These are phyloP conservation scores for Teunomyces aglyptinius DNA, from an alignment of 805 yeast species.

Conservation along the genomic window DNA sequence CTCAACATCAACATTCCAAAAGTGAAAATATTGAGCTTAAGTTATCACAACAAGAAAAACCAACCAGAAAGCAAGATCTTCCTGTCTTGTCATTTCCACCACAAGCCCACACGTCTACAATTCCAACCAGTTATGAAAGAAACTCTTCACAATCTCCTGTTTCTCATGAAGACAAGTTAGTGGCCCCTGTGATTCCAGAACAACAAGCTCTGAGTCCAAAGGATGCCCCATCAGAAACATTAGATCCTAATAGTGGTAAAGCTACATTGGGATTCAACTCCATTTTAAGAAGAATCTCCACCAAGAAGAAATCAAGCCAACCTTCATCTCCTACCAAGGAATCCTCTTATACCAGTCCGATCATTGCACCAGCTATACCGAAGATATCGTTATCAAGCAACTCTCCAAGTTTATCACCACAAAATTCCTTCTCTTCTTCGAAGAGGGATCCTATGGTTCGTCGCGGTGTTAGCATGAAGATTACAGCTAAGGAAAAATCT, in stretches of 20 bases:
- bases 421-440: constrained; percentile 11
- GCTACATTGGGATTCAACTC: constrained; percentile 31
- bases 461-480: constrained; percentile 60
- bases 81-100: constrained; percentile 32
- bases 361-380: constrained; percentile 13
- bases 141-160: constrained; percentile 13
- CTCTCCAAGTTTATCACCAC: constrained; percentile 15
- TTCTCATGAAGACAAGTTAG: constrained; percentile 5
- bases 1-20: neutral
- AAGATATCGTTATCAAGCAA: constrained; percentile 9
- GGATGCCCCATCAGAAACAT: constrained; percentile 23
- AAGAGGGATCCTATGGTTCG: constrained; percentile 48
- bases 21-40: neutral
- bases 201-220: constrained; percentile 30
- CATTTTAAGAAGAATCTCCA: constrained; percentile 35
- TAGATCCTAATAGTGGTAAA: constrained; percentile 32
- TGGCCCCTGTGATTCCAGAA: constrained; percentile 17
- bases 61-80: constrained; percentile 9
- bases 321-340: constrained; percentile 12
- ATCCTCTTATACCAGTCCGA: constrained; percentile 5
- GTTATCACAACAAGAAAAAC: neutral
- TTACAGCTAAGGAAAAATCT: constrained; percentile 55
- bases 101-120: constrained; percentile 37
- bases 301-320: constrained; percentile 23
- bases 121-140: constrained; percentile 15